Percentiles rank a stretch among this genome's conserved stretches.
Evolutionary conservation across 768 basidiomycete species (phyloP).

Genomic region (Brasilioporus rufonigricans): DNA sequence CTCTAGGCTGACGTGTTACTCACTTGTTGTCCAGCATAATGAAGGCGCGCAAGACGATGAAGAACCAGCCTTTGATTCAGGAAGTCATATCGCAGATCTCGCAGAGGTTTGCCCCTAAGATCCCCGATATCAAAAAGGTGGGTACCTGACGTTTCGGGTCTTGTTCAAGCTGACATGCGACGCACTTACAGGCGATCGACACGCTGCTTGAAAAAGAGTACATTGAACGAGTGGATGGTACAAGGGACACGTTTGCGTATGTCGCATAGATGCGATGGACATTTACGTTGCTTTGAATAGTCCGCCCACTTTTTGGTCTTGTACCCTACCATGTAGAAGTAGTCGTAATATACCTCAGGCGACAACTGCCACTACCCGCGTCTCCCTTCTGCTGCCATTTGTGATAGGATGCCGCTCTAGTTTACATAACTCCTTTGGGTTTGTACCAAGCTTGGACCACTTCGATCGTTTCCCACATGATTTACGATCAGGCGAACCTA

Average conservation of each 20-base stretch:
- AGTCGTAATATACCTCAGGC: too few relatives aligned
- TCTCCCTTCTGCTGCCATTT: too few relatives aligned
- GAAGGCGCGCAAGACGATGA: conserved; percentile 95
- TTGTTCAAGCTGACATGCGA: background rate
- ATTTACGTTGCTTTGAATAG: background rate
- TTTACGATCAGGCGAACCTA: too few relatives aligned
- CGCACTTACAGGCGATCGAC: conserved; percentile 74
- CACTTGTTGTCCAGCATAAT: conserved; percentile 61
- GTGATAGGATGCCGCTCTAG: too few relatives aligned
- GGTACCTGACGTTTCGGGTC: background rate
- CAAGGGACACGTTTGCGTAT: conserved; percentile 19
- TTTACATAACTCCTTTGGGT: too few relatives aligned
- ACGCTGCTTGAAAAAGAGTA: conserved; percentile 95
- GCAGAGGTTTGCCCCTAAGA: conserved; percentile 55
- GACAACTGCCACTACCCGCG: too few relatives aligned
- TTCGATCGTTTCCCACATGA: too few relatives aligned
- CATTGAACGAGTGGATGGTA: conserved; percentile 80
- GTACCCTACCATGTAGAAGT: conserved; percentile 9
- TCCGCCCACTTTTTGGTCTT: background rate
- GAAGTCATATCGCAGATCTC: conserved; percentile 90
- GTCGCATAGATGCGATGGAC: conserved; percentile 27
- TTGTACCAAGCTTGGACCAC: too few relatives aligned
- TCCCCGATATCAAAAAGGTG: conserved; percentile 96
- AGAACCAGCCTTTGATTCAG: conserved; percentile 86
- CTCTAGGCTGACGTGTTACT: background rate